phyloP scores from a whole-genome alignment of 1,139 yeast species.

The Pneumocystis oryctolagi region DNA sequence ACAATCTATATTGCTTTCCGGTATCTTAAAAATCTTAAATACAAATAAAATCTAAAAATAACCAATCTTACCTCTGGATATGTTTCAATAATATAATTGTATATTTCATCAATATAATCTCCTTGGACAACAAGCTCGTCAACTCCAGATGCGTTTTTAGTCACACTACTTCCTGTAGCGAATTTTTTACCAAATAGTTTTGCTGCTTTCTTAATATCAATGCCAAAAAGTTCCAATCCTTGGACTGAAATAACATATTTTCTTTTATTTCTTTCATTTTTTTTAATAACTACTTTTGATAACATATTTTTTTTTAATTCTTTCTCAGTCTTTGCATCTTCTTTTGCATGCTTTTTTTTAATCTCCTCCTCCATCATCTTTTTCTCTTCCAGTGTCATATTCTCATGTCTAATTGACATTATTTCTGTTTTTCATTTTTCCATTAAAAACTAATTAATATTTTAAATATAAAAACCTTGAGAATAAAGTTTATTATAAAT shows the following conservation, averaged over 20 bases:
- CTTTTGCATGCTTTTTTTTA: slow-evolving; percentile 74
- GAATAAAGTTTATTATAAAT: slow-evolving; percentile 48
- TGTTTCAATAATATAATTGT: slow-evolving; percentile 52
- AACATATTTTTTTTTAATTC: slow-evolving; percentile 65
- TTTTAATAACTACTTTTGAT: slow-evolving; percentile 65
- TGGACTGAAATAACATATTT: slow-evolving; percentile 76
- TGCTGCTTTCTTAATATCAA: slow-evolving; percentile 79
- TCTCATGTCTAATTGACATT: slow-evolving; percentile 34
- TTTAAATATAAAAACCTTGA: slow-evolving; percentile 27
- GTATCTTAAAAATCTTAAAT: background rate
- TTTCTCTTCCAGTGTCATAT: slow-evolving; percentile 59
- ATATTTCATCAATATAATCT: slow-evolving; percentile 87
- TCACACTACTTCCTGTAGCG: slow-evolving; percentile 95
- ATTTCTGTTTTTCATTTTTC: slow-evolving; percentile 10
- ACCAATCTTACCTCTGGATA: slow-evolving; percentile 37
- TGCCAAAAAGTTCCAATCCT: slow-evolving; percentile 73
- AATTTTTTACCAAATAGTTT: slow-evolving; percentile 87
- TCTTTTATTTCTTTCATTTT: slow-evolving; percentile 81
- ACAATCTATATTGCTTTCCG: background rate
- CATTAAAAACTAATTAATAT: background rate
- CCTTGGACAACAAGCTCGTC: slow-evolving; percentile 91
- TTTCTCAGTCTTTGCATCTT: slow-evolving; percentile 75
- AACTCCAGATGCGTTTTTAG: slow-evolving; percentile 78
- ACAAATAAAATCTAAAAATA: background rate
- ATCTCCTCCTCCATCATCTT: slow-evolving; percentile 60